Evolutionary conservation across 1,139 yeast species (phyloP), one percentile per base, ranked within the genome.

Genomic region (Magnusiomyces suaveolens): DNA sequence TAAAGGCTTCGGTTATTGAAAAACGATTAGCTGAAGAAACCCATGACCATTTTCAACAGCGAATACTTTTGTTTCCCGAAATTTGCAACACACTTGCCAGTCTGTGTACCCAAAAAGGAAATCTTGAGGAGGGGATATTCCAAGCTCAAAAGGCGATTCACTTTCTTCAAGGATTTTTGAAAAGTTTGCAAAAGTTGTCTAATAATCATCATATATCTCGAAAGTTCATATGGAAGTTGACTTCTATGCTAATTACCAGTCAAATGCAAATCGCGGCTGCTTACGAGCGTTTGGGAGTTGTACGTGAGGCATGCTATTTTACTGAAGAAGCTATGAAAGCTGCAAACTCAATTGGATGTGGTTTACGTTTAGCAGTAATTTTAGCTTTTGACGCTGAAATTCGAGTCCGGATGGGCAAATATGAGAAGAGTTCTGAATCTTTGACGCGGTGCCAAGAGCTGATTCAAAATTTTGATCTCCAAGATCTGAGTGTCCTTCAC

Each of bases 241-340:
- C 57, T 12, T 57, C 62, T 2, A 32, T 56, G 4, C 50, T 62
- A 29, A 54, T 64, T 18, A 60, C 60, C 36, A 55, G 60, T 8
- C 62, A 58, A 47, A 57, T 59, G 14, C 47, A 50, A 16, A 39
- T 60, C 4, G 62, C 66, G 1, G 56, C 55, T 52, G 54, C 58
- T 4, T 62, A 60, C 53, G 67, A 64, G 49, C 52, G 53, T 18
- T 56, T 60, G 10, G 67, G 67, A 38, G 54, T 63, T 23, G 59
- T 57, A 18, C 54, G 61, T 29, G 62, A 60, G 46, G 60, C 67
- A 1, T 50, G 51, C 26, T 60, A 61, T 48, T 62, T 63, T 51
- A 55, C 62, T 23, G 58, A 57, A 10, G 66, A 63, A 49, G 66
- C 64, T 1, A 51, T 59, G 1, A 59, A 59, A 48, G 49, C 62